These are phyloP conservation scores for Ogataea angusta DNA, from an alignment of 805 yeast genomes.

Conservation along the genomic window DNA sequence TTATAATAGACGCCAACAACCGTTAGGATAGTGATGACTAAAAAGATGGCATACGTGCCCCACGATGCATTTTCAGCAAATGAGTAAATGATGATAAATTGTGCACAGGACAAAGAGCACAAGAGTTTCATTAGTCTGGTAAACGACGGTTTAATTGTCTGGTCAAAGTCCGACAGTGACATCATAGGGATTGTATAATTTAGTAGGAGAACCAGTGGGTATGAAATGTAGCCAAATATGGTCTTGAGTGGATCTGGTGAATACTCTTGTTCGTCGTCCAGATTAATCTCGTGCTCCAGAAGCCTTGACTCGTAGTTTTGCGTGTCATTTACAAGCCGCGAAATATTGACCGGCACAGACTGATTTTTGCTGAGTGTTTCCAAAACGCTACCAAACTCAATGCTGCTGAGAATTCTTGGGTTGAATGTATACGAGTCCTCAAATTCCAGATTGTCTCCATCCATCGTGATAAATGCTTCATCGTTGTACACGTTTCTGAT, in stretches of 20 bases:
- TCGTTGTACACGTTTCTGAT: slow-evolving; percentile 31
- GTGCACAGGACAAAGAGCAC: slow-evolving; percentile 20
- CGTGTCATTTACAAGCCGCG: slow-evolving; percentile 15
- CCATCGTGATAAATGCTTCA: slow-evolving; percentile 16
- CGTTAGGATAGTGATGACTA: slow-evolving; percentile 1
- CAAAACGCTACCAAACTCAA: slow-evolving; percentile 29
- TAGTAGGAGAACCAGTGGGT: slow-evolving; percentile 22
- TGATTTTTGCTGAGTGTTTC: slow-evolving; percentile 24
- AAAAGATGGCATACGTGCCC: slow-evolving; percentile 11
- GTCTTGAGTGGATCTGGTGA: slow-evolving; percentile 5
- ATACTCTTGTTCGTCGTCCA: slow-evolving; percentile 13
- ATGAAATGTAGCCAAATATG: slow-evolving; percentile 11
- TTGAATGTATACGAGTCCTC: slow-evolving; percentile 31
- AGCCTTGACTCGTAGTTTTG: slow-evolving; percentile 24
- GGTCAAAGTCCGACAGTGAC: slow-evolving; percentile 20
- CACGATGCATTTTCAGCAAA: slow-evolving; percentile 20
- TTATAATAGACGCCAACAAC: slow-evolving; percentile 17
- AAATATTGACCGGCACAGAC: slow-evolving; percentile 15
- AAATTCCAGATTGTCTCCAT: slow-evolving; percentile 25
- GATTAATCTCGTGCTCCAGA: slow-evolving; percentile 8
- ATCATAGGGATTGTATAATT: slow-evolving; percentile 26
- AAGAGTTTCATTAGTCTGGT: slow-evolving; percentile 18
- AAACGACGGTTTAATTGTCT: slow-evolving; percentile 20
- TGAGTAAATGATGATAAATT: slow-evolving; percentile 20
- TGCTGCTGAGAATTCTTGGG: slow-evolving; percentile 27